phyloP scores from a whole-genome alignment of 495 filamentous ascomycete species.

The Neurospora sp. region DNA sequence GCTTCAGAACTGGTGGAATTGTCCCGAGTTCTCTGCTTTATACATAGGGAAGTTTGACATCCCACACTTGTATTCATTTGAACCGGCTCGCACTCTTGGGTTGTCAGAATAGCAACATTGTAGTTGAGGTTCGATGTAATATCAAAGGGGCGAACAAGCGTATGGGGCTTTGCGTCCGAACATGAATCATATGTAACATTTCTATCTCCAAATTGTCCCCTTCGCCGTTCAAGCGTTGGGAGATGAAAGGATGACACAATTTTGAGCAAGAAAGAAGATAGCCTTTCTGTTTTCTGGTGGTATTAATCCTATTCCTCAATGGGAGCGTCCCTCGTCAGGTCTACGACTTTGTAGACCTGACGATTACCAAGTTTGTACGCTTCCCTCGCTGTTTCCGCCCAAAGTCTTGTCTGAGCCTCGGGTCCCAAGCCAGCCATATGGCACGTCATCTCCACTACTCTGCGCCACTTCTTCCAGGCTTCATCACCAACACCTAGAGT shows the following conservation, averaged over 20 bases:
- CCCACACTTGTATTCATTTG: not conserved
- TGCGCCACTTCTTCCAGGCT: conserved; percentile 47
- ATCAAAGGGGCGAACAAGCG: not conserved
- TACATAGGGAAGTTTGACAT: not conserved
- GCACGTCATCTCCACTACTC: conserved; percentile 50
- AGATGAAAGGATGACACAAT: not conserved
- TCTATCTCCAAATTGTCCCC: not conserved
- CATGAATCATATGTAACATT: not conserved
- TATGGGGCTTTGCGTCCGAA: not conserved
- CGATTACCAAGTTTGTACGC: conserved; percentile 48
- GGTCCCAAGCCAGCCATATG: conserved; percentile 44
- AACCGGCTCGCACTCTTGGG: not conserved
- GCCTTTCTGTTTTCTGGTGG: not conserved
- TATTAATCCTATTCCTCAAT: not conserved
- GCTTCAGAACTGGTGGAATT: not conserved
- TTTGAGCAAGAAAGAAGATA: not conserved
- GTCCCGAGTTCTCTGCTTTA: not conserved
- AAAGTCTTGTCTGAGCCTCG: conserved; percentile 52
- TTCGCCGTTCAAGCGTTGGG: too few species aligned
- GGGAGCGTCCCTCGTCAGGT: not conserved
- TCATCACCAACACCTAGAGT: conserved; percentile 51
- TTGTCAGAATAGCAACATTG: not conserved
- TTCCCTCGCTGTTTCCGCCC: conserved; percentile 55
- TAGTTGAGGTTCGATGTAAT: not conserved
- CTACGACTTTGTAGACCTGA: not conserved